Base-by-base conservation (phyloP, 2,329 filamentous ascomycete genomes). In the Fusarium verticillioides region DNA sequence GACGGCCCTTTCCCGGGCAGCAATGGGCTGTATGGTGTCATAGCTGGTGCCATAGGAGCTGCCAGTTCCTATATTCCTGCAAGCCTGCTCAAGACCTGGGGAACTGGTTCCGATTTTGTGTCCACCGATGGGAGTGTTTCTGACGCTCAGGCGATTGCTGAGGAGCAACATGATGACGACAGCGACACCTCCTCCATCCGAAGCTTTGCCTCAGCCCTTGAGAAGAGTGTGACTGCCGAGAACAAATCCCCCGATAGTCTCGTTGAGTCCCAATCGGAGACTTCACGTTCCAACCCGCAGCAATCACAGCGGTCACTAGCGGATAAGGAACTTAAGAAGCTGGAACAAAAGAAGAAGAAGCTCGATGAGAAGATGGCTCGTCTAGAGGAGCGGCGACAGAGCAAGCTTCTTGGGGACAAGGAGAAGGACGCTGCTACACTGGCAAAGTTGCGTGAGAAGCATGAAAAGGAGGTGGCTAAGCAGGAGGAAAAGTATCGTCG, bases 251-350 rank as follows among this genome's bases (percentile, higher is more conserved):
- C 73, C 8, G 77, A 71, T 34, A 82, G 70, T 60, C 58, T 73
- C 9, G 67, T 75, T 6, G 79, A 75, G 57, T 79, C 73, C 32
- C 70, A 77, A 26, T 87, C 84, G 3, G 82, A 84, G 39, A 84
- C 85, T 5, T 84, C 85, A 6, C 79, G 74, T 43, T 79, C 64
- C 15, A 78, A 75, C 12, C 63, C 36, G 23, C 44, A 66, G 66
- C 69, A 78, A 71, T 64, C 79, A 72, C 44, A 66, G 65, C 69
- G 78, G 72, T 64, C 79, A 73, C 43, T 80, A 60, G 52, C 78
- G 72, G 90, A 93, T 34, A 92, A 90, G 76, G 90, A 93, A 74
- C 85, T 94, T 7, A 83, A 85, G 66, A 92, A 91, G 77, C 86
- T 93, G 13, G 85, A 90, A 52, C 86, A 89, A 21, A 88, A 88